Evolutionary conservation across 2,329 filamentous ascomycete species (phyloP), one percentile per base, ranked within the genome.

Genomic region (Trichophyton mentagrophytes): DNA sequence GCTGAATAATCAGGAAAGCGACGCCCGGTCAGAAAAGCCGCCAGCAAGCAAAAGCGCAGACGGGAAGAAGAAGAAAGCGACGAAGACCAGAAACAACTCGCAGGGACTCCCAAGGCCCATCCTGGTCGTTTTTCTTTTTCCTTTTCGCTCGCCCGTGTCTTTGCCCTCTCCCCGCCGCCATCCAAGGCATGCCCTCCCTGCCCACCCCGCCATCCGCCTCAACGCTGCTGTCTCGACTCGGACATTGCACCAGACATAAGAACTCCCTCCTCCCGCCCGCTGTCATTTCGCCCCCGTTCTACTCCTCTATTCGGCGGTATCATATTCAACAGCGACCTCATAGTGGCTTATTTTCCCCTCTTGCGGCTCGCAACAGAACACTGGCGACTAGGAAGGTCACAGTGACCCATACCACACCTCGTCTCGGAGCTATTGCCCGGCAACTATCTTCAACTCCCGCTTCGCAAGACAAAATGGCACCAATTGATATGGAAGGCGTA

Each of bases 401-500:
- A 57, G 27, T 38, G 40, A 44, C 13, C 51, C 49, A 62, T 33
- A 30, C 61, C 55, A 57, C 64, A 40, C 62, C 69, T 46, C 74
- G 76, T 60, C 72, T 78, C 30, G 67, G 71, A 49, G 70, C 71
- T 17, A 65, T 78, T 17, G 69, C 74, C 3, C 69, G 72, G 61
- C 77, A 78, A 56, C 74, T 78, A 61, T 70, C 73, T 27, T 49
- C 62, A 15, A 7, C 42, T 17, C 36, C 38, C 33, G 25, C 56
- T 27, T 25, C 57, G 46, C 25, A 49, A 46, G 38, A 55, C 33
- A 63, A 58, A 61, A 64, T 79, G 78, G 73, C 77, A 62, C 78
- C 79, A 15, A 61, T 61, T 58, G 57, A 62, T 56, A 57, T 30
- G 20, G 30, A 76, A 5, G 69, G 72, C 44, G 69, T 72, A 25